Evolutionary conservation across 495 filamentous ascomycete species (phyloP).

Genomic region (Mycothermus thermophilus): DNA sequence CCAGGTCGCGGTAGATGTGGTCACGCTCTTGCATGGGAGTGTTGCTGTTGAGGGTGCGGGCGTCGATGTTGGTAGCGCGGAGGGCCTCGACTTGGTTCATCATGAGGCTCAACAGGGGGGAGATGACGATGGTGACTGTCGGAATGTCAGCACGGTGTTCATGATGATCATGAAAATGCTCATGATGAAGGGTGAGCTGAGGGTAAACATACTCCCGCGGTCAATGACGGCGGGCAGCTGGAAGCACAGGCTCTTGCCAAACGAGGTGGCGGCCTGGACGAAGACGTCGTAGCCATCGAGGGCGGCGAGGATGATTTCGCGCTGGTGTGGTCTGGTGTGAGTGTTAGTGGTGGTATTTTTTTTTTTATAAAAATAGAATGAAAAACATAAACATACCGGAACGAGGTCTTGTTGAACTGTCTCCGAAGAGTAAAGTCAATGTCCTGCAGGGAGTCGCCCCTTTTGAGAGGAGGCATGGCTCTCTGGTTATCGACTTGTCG

Average conservation of each 20-base stretch:
- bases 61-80: conserved; percentile 55
- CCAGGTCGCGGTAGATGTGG: conserved; percentile 62
- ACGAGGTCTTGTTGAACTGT: conserved; percentile 63
- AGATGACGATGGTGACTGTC: conserved; percentile 78
- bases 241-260: conserved; percentile 90
- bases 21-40: conserved; percentile 49
- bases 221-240: conserved; percentile 83
- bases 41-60: conserved; percentile 77
- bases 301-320: conserved; percentile 71
- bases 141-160: not conserved
- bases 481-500: too few species aligned
- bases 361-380: not conserved
- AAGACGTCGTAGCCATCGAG: conserved; percentile 84
- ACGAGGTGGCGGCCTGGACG: conserved; percentile 89
- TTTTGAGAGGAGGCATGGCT: conserved; percentile 28
- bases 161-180: too few species aligned
- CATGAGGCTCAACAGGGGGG: conserved; percentile 84
- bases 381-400: conserved; percentile 41
- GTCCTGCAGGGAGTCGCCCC: conserved; percentile 43
- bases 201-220: conserved; percentile 51
- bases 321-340: conserved; percentile 56
- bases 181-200: too few species aligned
- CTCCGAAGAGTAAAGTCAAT: conserved; percentile 73
- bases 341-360: not conserved
- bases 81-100: conserved; percentile 85